Evolutionary conservation across 495 filamentous ascomycete species (phyloP), one percentile per base, ranked within the genome.

Genomic region (Trichoderma asperelloides): DNA sequence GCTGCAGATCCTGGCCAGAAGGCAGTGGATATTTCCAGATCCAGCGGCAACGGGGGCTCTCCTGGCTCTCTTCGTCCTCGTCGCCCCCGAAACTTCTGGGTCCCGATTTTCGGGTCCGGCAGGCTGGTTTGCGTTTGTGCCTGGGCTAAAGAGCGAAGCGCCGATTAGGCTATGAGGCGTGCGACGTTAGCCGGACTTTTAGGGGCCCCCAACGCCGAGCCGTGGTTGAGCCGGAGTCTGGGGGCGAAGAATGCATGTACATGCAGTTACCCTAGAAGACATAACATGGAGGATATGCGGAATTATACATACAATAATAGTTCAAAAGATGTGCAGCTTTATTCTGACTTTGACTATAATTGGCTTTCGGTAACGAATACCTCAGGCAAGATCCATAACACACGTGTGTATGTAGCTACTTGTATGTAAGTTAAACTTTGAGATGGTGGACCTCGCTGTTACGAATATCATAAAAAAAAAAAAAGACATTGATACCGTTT

Each of bases 91-190:
- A 30, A 16, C 49, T 55, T 55, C 49, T 55, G n/a, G 49, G 49
- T 15, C 55, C 55, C 55, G 55, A 27, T 60, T 60, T 60, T 60
- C 55, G 55, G 55, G 55, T 60, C 55, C 55, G 55, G 55, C 23
- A 28, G 55, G 55, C 25, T 23, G 55, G 25, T 9, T 60, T 60
- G 55, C 55, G 55, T 60, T 30, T 28, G 55, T 30, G 55, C 55
- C 25, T 28, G 55, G 25, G 55, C 55, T 60, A 60, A 25, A 30
- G 25, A 60, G 25, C 16, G 55, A 13, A 25, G 55, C 55, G 47
- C 47, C 47, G 47, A 23, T 51, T 23, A 5, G 4, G 11, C 9
- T n/a, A 6, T 5, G 47, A 51, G 47, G 21, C 21, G 47, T n/a
- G n/a, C 47, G 47, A 51, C 21, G 47, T 23, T 21, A 21, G 47